Percentiles rank a stretch among this genome's conserved stretches.
phyloP scores from a whole-genome alignment of 1,284 basidiomycete species.

The Acaromyces ingoldii region DNA sequence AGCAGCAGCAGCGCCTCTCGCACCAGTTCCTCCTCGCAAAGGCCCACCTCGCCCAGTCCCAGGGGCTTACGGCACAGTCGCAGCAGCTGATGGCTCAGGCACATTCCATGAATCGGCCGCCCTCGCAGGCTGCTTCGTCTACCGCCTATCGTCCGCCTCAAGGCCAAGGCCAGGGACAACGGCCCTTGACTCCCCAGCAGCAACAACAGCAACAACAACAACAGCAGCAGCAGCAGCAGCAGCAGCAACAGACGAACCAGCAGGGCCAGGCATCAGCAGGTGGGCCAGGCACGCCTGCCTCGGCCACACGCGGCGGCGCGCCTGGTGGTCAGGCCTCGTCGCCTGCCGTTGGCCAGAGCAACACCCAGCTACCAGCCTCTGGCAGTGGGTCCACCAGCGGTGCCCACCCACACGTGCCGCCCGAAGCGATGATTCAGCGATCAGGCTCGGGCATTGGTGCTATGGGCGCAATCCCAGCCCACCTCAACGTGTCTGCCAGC shows the following conservation, averaged over 20 bases:
- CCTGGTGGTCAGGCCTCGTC: no score
- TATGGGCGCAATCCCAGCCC: constrained; percentile 18
- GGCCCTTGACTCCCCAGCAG: no score
- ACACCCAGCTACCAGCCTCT: constrained; percentile 2
- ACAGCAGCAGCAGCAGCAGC: constrained; percentile 14
- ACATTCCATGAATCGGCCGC: no score
- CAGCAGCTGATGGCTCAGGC: constrained; percentile 17
- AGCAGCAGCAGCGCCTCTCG: constrained; percentile 18
- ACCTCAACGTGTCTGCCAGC: constrained; percentile 20
- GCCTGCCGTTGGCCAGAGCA: no score
- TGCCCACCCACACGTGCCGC: background rate
- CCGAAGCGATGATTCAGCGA: constrained; percentile 4
- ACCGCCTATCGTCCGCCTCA: no score
- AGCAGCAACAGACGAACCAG: constrained; percentile 17
- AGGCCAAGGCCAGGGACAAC: no score
- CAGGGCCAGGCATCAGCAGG: constrained; percentile 13
- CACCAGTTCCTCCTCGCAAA: background rate
- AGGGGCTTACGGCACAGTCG: background rate
- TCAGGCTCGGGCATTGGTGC: background rate
- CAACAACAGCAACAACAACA: constrained; percentile 10
- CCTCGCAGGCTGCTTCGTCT: no score
- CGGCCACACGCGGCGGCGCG: no score
- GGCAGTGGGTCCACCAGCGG: no score
- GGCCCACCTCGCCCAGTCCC: background rate
- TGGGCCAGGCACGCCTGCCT: no score